A percentile compares a stretch with the other conserved stretches of the same genome.
phyloP scores from a whole-genome alignment of 768 basidiomycete genomes.

The Lentinula sp. region DNA sequence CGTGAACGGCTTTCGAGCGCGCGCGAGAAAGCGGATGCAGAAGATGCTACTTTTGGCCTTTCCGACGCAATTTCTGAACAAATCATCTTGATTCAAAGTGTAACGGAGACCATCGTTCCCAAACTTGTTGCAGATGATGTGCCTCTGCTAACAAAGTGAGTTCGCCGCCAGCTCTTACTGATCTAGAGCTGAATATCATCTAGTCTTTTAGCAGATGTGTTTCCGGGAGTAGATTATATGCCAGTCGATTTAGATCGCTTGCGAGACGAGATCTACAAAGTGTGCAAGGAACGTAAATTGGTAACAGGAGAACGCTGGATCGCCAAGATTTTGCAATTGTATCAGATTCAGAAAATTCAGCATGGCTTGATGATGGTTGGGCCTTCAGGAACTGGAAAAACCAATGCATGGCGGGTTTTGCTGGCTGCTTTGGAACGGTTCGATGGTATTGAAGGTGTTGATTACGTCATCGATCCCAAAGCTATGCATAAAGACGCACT shows the following conservation, averaged over 20 bases:
- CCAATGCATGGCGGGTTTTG: slow-evolving; percentile 93
- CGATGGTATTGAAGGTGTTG: slow-evolving; percentile 86
- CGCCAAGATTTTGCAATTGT: slow-evolving; percentile 92
- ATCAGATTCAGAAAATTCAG: slow-evolving; percentile 99
- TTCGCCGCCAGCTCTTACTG: slow-evolving; percentile 1
- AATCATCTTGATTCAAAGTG: slow-evolving; percentile 96
- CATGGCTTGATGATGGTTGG: slow-evolving; percentile 99
- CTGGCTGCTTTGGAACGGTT: slow-evolving; percentile 85
- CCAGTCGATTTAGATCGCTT: slow-evolving; percentile 86
- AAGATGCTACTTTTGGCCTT: slow-evolving; percentile 41
- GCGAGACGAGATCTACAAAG: slow-evolving; percentile 77
- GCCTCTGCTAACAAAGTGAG: slow-evolving; percentile 84
- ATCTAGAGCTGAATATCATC: background rate
- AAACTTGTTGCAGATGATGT: slow-evolving; percentile 98
- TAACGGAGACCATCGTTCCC: slow-evolving; percentile 97
- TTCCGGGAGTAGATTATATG: slow-evolving; percentile 90
- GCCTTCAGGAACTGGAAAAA: slow-evolving; percentile 94
- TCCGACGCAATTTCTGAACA: slow-evolving; percentile 83
- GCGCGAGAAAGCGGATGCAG: slow-evolving; percentile 30
- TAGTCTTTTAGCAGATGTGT: slow-evolving; percentile 92
- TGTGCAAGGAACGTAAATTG: slow-evolving; percentile 84
- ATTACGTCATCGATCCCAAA: slow-evolving; percentile 98
- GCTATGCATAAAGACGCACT: slow-evolving; percentile 98
- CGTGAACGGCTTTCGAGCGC: slow-evolving; percentile 69
- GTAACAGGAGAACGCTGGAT: slow-evolving; percentile 87